Base-by-base conservation (phyloP, 306 rosid genomes). In the Trichosanthes cucumerina region DNA sequence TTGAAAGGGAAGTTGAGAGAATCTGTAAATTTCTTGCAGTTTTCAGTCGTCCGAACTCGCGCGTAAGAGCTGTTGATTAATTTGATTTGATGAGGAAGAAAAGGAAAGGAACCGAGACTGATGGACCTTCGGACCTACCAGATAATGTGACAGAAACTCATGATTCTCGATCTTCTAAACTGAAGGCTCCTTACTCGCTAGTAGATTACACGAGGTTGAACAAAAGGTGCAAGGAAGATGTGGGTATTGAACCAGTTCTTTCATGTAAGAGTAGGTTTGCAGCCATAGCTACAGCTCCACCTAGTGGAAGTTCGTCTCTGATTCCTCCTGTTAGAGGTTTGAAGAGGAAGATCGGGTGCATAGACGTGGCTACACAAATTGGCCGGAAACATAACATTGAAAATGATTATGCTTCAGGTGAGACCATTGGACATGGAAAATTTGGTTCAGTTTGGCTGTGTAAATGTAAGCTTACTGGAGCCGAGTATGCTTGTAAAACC, bases 331-430 rank as follows among this genome's bases (percentile, higher is more conserved):
- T 92, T 60, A 87, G 97, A 87, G 99, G 99, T 58, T 83, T 96
- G 28, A 96, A 96, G 89, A 88, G 99, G 89, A 96, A 96, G 92
- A 96, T 96, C 16, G 99, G 99, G 23, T 96, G 99, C 75, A 92
- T 96, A 60, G 99, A 91, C 78, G 93, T 89, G 76, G 98, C 99
- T 24, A 96, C 99, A 7, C 98, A 90, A 83, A 90, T 88, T 89
- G 99, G 99, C 26, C 84, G 99, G 89, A 96, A 90, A 90, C 91
- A 90, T 72, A 92, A 91, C 86, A 89, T 96, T 31, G 98, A 92
- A 77, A 88, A 92, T 58, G 99, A 92, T 84, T 96, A 96, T 83
- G 80, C 75, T 47, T 56, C 81, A 8, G 97, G 99, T 1, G 90
- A 83, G 70, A 82, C 93, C 1, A 84, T 96, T n/a, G 99, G 99